Evolutionary conservation across 352 stramenopile genomes (phyloP).

Genomic region (Plasmopara viticola): DNA sequence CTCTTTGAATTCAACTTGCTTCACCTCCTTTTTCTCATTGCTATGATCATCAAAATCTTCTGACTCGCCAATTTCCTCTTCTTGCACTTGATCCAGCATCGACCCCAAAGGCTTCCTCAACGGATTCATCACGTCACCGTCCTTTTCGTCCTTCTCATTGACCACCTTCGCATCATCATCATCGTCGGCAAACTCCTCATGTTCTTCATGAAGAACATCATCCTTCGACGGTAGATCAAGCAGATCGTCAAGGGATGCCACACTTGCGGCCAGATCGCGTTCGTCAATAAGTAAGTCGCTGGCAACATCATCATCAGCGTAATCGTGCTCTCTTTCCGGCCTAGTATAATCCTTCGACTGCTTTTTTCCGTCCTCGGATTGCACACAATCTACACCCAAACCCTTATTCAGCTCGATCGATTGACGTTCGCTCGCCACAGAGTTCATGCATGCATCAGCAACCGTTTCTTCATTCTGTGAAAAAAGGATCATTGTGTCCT

Average conservation of each 20-base stretch:
- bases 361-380: slow-evolving; percentile 2
- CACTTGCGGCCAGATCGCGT: slow-evolving; percentile 23
- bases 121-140: slow-evolving; percentile 8
- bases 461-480: slow-evolving; percentile 8
- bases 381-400: slow-evolving; percentile 1
- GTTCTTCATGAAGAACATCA: slow-evolving; percentile 16
- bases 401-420: slow-evolving; percentile 5
- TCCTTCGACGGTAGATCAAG: slow-evolving; percentile 22
- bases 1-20: slow-evolving; percentile 1
- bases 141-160: slow-evolving; percentile 5
- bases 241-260: slow-evolving; percentile 26
- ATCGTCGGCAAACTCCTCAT: slow-evolving; percentile 25
- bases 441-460: not conserved
- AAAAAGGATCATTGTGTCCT: slow-evolving; percentile 5
- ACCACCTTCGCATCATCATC: slow-evolving; percentile 14
- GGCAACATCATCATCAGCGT: slow-evolving; percentile 15
- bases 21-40: slow-evolving; percentile 4
- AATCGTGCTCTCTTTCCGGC: slow-evolving; percentile 10
- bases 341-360: not conserved
- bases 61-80: slow-evolving; percentile 16
- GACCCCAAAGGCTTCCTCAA: slow-evolving; percentile 16
- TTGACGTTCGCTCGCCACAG: slow-evolving; percentile 6
- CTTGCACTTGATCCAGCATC: slow-evolving; percentile 22
- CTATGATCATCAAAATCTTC: slow-evolving; percentile 9
- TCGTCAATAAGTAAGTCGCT: slow-evolving; percentile 22